Evolutionary conservation across 2,329 filamentous ascomycete species (phyloP).

Genomic region (Septoria petroselini): DNA sequence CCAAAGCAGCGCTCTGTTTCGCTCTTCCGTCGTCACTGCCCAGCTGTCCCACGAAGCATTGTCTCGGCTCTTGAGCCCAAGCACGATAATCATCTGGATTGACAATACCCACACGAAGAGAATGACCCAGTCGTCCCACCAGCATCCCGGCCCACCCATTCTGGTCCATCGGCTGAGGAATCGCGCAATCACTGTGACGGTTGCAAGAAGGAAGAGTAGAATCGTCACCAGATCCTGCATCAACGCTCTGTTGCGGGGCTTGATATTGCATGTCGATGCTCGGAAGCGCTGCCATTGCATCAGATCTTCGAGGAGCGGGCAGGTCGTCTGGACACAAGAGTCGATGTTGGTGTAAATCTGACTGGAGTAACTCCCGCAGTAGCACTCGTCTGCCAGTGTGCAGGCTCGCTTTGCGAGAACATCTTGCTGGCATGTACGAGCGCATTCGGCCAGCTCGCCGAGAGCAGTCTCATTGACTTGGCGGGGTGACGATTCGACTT

Average conservation of each 20-base stretch:
- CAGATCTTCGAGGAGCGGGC: neutral
- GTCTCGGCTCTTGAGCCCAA: neutral
- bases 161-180: neutral
- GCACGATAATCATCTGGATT: constrained; percentile 7
- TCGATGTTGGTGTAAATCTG: neutral
- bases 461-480: constrained; percentile 1
- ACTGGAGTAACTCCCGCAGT: constrained; percentile 1
- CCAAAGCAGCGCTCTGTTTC: constrained; percentile 3
- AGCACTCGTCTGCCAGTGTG: constrained; percentile 1
- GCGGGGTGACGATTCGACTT: neutral
- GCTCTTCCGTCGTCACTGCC: neutral
- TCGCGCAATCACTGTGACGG: neutral
- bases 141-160: constrained; percentile 1
- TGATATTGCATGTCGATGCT: constrained; percentile 1
- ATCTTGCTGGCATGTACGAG: constrained; percentile 5
- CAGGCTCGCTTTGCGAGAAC: neutral
- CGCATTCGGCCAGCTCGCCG: neutral
- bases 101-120: constrained; percentile 5
- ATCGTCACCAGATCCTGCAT: constrained; percentile 6
- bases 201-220: neutral
- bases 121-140: constrained; percentile 16
- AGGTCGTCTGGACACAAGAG: neutral
- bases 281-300: constrained; percentile 3
- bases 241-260: neutral
- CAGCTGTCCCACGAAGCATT: too few relatives aligned